These are phyloP conservation scores for Grosmannia penicillata DNA, from an alignment of 2,329 filamentous ascomycete genomes.

Conservation along the genomic window DNA sequence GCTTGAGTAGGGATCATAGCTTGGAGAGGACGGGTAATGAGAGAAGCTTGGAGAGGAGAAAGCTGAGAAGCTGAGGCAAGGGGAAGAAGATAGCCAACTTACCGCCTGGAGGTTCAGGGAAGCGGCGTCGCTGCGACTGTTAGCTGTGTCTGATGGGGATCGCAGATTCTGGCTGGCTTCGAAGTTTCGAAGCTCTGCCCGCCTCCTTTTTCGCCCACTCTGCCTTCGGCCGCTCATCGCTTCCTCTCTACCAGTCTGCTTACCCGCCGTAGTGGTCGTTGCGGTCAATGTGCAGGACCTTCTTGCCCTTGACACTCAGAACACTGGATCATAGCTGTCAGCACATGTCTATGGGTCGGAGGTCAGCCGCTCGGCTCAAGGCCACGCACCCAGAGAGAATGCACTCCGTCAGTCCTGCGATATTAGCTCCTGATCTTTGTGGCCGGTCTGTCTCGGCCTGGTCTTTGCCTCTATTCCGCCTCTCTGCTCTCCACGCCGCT, in stretches of 20 bases:
- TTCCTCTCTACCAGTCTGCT: constrained; percentile 20
- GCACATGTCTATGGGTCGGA: background rate
- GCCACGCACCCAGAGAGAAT: constrained; percentile 83
- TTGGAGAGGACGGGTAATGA: background rate
- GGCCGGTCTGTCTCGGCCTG: background rate
- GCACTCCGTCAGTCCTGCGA: constrained; percentile 96
- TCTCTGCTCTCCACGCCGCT: no score
- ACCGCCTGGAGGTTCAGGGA: constrained; percentile 94
- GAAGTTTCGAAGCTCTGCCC: no score
- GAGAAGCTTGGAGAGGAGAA: background rate
- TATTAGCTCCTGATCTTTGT: no score
- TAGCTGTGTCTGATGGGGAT: constrained; percentile 11
- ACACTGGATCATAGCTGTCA: constrained; percentile 41
- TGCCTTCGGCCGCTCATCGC: background rate
- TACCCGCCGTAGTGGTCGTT: constrained; percentile 98
- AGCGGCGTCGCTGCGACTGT: constrained; percentile 60
- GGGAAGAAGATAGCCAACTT: constrained; percentile 19
- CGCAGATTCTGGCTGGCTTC: background rate
- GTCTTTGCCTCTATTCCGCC: background rate
- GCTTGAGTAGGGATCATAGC: background rate
- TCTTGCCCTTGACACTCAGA: constrained; percentile 95
- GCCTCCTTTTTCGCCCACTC: no score
- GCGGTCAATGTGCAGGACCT: constrained; percentile 96
- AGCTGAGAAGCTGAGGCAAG: no score
- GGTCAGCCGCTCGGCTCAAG: no score